These are phyloP conservation scores for Diaporthe sp. DNA, from an alignment of 2,329 filamentous ascomycete species.

Conservation along the genomic window DNA sequence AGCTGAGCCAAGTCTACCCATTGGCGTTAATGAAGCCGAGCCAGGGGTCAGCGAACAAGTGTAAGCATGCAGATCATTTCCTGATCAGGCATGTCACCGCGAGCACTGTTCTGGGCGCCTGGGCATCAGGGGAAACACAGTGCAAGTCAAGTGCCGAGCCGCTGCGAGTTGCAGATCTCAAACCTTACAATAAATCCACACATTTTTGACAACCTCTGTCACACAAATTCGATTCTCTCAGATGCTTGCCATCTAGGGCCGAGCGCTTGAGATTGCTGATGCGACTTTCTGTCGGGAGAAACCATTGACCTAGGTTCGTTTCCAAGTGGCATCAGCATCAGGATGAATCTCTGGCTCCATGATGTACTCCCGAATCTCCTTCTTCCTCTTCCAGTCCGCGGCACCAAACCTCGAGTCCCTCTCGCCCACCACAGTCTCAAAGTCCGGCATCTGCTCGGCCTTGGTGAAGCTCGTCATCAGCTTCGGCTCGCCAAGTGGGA, in stretches of 20 bases:
- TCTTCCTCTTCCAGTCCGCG: conserved; percentile 60
- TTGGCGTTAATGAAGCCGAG: background rate
- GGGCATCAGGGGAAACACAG: background rate
- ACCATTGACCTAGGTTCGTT: background rate
- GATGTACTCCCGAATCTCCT: conserved; percentile 58
- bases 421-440: conserved; percentile 57
- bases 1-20: background rate
- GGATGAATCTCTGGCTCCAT: conserved; percentile 57
- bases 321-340: conserved; percentile 48
- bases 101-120: background rate
- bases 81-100: background rate
- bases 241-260: too few species aligned
- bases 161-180: background rate
- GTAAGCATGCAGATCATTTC: conserved; percentile 1
- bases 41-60: background rate
- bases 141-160: background rate
- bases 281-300: background rate
- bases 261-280: too few species aligned
- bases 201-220: too few species aligned
- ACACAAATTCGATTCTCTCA: too few species aligned
- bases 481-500: conserved; percentile 66
- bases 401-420: conserved; percentile 61
- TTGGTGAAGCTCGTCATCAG: conserved; percentile 68
- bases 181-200: too few species aligned
- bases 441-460: conserved; percentile 61